Percentiles rank a stretch among this genome's conserved stretches.
These are phyloP conservation scores for Vaccinium darrowii DNA, from an alignment of 148 eudicot species.

Conservation along the genomic window DNA sequence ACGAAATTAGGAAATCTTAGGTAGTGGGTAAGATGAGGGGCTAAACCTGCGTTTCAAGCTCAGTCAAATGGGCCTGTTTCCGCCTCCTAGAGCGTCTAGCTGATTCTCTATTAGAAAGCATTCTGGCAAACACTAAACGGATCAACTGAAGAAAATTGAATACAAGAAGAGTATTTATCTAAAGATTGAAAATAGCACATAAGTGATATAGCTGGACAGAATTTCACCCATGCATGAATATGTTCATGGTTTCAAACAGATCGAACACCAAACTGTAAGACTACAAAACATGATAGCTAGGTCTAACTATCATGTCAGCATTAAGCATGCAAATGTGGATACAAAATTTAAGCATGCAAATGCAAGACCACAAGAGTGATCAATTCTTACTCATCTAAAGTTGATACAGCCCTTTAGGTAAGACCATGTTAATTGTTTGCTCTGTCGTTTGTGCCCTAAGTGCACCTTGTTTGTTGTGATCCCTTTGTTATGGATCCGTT, in stretches of 20 bases:
- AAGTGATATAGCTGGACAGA: neutral
- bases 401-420: neutral
- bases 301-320: neutral
- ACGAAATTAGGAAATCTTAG: neutral
- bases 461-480: too few species aligned
- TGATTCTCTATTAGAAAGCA: slow-evolving; percentile 99
- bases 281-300: neutral
- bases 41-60: slow-evolving; percentile 91
- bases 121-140: slow-evolving; percentile 46
- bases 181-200: neutral
- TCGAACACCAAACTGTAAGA: neutral
- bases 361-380: neutral
- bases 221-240: neutral
- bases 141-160: slow-evolving; percentile 1
- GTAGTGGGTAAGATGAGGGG: neutral
- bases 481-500: too few species aligned
- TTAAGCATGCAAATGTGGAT: neutral
- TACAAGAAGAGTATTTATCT: neutral
- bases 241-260: neutral
- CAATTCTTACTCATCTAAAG: neutral
- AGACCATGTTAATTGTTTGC: too few species aligned
- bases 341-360: slow-evolving; percentile 3
- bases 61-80: slow-evolving; percentile 93
- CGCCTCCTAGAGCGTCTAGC: slow-evolving; percentile 97
- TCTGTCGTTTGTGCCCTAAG: too few species aligned